These are phyloP conservation scores for Phytophthora colocasiae DNA, from an alignment of 352 stramenopile species.

Conservation along the genomic window DNA sequence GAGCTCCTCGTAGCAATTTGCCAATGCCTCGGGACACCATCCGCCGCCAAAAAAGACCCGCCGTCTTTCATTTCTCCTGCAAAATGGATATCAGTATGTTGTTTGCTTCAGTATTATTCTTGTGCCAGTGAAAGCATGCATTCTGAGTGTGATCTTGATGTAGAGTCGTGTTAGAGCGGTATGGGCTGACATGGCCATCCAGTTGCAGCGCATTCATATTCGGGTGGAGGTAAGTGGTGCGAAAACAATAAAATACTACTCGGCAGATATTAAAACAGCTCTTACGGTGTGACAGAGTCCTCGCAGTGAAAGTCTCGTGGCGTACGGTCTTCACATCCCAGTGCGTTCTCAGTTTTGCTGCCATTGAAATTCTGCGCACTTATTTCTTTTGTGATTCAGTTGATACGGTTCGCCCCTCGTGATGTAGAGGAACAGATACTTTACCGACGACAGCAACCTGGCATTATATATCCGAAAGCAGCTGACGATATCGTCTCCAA, in stretches of 20 bases:
- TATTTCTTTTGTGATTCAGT: constrained; percentile 35
- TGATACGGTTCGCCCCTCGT: constrained; percentile 55
- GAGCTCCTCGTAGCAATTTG: constrained; percentile 66
- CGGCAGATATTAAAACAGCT: too few species aligned
- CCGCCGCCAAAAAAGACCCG: constrained; percentile 37
- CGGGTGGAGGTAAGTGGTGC: constrained; percentile 60
- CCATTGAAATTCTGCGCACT: not conserved
- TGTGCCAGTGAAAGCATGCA: not conserved
- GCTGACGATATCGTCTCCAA: constrained; percentile 52
- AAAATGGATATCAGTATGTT: constrained; percentile 66
- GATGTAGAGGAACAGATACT: constrained; percentile 71
- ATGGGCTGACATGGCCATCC: constrained; percentile 61
- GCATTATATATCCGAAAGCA: constrained; percentile 52
- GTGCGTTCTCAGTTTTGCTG: constrained; percentile 25
- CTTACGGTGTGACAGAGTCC: constrained; percentile 41
- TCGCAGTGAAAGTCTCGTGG: constrained; percentile 45
- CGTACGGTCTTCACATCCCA: constrained; percentile 67
- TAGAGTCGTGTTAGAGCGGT: constrained; percentile 60
- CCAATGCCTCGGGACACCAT: constrained; percentile 53
- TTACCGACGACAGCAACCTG: constrained; percentile 57
- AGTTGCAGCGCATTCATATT: constrained; percentile 70
- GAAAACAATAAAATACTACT: not conserved
- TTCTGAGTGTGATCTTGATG: constrained; percentile 5
- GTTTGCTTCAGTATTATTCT: not conserved
- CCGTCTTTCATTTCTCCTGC: constrained; percentile 52